Evolutionary conservation across 2,329 filamentous ascomycete genomes (phyloP).

Genomic region (Microdochium nivale): DNA sequence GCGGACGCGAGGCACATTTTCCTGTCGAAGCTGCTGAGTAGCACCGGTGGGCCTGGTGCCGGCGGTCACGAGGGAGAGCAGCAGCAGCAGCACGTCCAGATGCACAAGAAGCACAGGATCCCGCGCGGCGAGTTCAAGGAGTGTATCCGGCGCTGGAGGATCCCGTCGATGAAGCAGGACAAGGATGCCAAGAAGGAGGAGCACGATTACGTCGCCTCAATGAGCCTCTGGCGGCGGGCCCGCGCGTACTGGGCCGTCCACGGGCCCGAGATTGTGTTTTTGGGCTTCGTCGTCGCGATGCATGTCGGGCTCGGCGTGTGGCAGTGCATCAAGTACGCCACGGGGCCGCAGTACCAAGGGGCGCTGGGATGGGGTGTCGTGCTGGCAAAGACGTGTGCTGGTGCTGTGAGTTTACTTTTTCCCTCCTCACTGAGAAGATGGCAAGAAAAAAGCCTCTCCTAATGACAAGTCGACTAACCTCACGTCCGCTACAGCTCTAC

Average conservation of each 20-base stretch:
- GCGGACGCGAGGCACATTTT: constrained; percentile 39
- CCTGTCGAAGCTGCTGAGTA: constrained; percentile 17
- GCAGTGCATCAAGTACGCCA: constrained; percentile 46
- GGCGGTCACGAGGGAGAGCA: not conserved
- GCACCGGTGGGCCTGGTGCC: too few relatives aligned
- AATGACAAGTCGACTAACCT: not conserved
- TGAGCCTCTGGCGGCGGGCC: constrained; percentile 34
- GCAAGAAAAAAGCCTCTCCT: not conserved
- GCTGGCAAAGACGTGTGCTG: constrained; percentile 44
- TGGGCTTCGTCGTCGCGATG: constrained; percentile 35
- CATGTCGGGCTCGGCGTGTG: constrained; percentile 44
- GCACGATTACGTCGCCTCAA: constrained; percentile 33
- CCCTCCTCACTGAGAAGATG: not conserved
- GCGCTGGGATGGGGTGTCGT: constrained; percentile 49
- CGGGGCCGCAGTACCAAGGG: constrained; percentile 30
- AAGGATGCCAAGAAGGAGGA: constrained; percentile 37
- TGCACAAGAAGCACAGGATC: constrained; percentile 29
- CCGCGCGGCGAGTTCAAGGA: constrained; percentile 35
- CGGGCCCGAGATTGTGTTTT: constrained; percentile 40
- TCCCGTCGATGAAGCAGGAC: constrained; percentile 37
- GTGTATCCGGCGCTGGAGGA: constrained; percentile 34
- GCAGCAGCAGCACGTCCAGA: constrained; percentile 39
- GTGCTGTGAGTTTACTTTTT: constrained; percentile 32
- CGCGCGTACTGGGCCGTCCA: constrained; percentile 47
- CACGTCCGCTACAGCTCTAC: not conserved